phyloP scores from a whole-genome alignment of 208 protist species.

The Wallacemonas collosoma region DNA sequence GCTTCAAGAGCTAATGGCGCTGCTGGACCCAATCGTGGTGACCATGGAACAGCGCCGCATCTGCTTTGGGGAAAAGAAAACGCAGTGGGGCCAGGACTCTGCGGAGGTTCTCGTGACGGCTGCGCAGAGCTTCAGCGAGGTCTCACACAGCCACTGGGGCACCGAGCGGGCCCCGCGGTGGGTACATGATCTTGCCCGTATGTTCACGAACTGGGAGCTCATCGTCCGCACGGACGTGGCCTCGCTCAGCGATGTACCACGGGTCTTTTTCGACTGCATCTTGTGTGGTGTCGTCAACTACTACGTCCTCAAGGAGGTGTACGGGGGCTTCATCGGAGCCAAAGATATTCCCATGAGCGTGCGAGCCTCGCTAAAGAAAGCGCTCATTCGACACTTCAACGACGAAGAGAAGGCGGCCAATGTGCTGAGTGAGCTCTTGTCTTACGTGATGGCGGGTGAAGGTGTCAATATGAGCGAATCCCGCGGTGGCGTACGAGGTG shows the following conservation, averaged over 20 bases:
- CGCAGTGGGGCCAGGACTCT: conserved; percentile 56
- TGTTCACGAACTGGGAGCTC: conserved; percentile 88
- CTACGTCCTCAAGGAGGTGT: conserved; percentile 66
- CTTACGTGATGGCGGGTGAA: conserved; percentile 64
- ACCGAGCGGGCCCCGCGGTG: conserved; percentile 59
- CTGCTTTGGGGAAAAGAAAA: conserved; percentile 46
- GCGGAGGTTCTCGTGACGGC: conserved; percentile 47
- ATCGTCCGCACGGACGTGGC: conserved; percentile 79
- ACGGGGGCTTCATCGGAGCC: conserved; percentile 50
- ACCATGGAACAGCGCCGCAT: conserved; percentile 55
- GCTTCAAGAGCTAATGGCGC: conserved; percentile 63
- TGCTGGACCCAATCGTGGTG: conserved; percentile 71
- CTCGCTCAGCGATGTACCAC: conserved; percentile 75
- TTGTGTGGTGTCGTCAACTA: conserved; percentile 68
- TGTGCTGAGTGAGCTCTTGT: conserved; percentile 64
- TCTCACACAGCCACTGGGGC: conserved; percentile 39
- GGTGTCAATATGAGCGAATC: conserved; percentile 6
- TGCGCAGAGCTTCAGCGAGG: conserved; percentile 63
- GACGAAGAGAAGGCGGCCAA: conserved; percentile 67
- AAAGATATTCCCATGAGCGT: conserved; percentile 52
- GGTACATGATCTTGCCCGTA: conserved; percentile 82
- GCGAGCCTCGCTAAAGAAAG: conserved; percentile 46
- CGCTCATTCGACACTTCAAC: conserved; percentile 67
- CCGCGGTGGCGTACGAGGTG: conserved; percentile 48
- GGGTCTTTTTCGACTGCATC: conserved; percentile 84